Base-by-base conservation (phyloP, 176 grass and related monocot species). In the Urochloa ruziziensis region DNA sequence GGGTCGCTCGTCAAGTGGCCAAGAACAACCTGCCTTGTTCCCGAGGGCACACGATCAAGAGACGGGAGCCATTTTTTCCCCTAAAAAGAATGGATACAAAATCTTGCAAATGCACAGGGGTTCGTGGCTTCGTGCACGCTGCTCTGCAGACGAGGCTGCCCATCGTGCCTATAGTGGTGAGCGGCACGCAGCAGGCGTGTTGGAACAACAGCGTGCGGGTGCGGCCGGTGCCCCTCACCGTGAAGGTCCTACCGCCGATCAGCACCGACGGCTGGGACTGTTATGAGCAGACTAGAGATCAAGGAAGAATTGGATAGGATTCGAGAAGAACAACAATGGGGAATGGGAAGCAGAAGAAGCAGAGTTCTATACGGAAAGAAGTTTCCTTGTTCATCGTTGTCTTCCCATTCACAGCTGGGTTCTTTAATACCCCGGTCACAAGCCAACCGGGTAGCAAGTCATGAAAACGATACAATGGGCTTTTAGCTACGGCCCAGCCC, bases 41-140 rank as follows among this genome's bases (percentile, higher is more conserved):
- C 87, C 91, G 91, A 91, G 72, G 91, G 84, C 69, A 93, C 87
- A 10, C 53, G 91, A 37, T 93, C 87, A 11, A 85, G 33, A 67
- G 77, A 78, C 47, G 83, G 86, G 39, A 40, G 39, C 7, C 39
- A n/a, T n/a, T n/a, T 40, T 24, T 84, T 87, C 37, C 87, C 91
- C n/a, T 90, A 37, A 37, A 39, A 4, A 39, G 37, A 39, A 3
- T 52, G 4, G 18, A 2, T 14, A 6, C 49, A 52, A 52, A 52
- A 19, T 52, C 49, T 56, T 21, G 58, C 37, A 10, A 10, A 73
- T 29, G 21, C 84, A 91, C 80, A 91, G 86, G 86, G 90, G 7
- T 2, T 92, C n/a, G n/a, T n/a, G n/a, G n/a, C n/a, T 92, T 89
- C 64, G 70, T 89, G 51, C 87, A 93, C 47, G 84, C 89, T 8